Base-by-base conservation (phyloP, 1,139 yeast species). In the Yamadazyma sp. region DNA sequence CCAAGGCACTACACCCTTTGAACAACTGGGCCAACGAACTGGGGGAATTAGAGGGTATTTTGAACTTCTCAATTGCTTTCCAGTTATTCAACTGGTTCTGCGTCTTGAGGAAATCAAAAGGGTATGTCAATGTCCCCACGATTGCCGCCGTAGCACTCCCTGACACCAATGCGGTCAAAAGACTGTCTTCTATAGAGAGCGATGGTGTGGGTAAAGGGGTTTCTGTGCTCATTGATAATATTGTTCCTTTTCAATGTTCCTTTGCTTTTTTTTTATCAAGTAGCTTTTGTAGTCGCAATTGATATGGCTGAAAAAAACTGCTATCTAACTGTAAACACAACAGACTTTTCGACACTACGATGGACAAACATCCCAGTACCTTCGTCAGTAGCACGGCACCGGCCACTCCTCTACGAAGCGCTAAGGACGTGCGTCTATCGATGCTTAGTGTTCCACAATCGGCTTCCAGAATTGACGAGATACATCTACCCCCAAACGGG, bases 31-130 rank as follows among this genome's bases (percentile, higher is more conserved):
- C 65, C 10, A 69, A 35, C 6, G 68, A 52, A 16, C 61, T 49
- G 7, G 79, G 73, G 41, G 62, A 58, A 56, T 74, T 69, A 51
- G 64, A 62, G 43, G 62, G 68, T 32, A 59, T 58, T 31, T 61
- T 60, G 51, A 62, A 69, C 41, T 64, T 68, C 17, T 50, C 61
- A 58, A 67, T 68, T 46, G 45, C 43, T 25, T 62, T 64, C 41
- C 63, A 60, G 38, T 66, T 59, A 51, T 76, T 69, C 42, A 87
- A 64, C 58, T 87, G 91, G 49, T 79, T 72, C 45, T 83, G 78
- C 17, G 94, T 85, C 59, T 91, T 91, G 45, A 84, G 61, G 53
- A 79, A 86, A 58, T 91, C 98, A 49, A 91, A 76, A 0, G 98
- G 97, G 56, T 87, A 88, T 0, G 95, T 83, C 14, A 82, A 51